Evolutionary conservation across 2,329 filamentous ascomycete species (phyloP), one percentile per base, ranked within the genome.

Genomic region (Penicillium digitatum): DNA sequence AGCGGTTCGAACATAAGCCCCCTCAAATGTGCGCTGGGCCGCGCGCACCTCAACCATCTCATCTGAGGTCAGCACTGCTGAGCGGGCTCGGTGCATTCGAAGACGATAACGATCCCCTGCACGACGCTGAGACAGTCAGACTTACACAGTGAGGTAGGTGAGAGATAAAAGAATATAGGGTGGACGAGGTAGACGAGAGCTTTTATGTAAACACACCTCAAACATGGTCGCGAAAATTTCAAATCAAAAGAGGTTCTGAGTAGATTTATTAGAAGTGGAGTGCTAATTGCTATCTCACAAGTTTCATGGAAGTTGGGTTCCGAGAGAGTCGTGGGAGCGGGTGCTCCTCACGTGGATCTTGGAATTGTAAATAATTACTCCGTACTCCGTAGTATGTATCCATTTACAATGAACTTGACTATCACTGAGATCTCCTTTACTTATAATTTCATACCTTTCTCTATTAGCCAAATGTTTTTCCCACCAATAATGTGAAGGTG

Each of bases 31-130:
- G 52, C 94, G 85, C 72, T 99, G 94, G 11, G 93, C 90, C 12
- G 94, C 94, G 60, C 94, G 89, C 62, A 97, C 88, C 76, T 97
- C 94, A 61, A 96, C 89, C 40, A 99, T 87, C 74, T 96, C 93
- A 64, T 88, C 81, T 24, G 85, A 80, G 4, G 90, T 95, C 57
- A 96, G 81, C 24, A 94, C 79, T 31, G 95, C 88, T 24, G 88
- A 92, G 58, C 88, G 85, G 42, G 92, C 91, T 51, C 91, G 86
- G 75, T 96, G 92, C 60, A 89, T 79, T 58, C 91, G 88, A 48
- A 95, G 80, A 60, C 84, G 88, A 70, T 95, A 89, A 59, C 83
- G 82, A 70, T 91, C 86, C 70, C 86, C 83, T 38, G 86, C 87
- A 68, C 87, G 82, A 62, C 81, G 81, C 82, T 85, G 66, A 31